phyloP scores from a whole-genome alignment of 2,329 filamentous ascomycete genomes.

The Arthrinium phaeospermum region DNA sequence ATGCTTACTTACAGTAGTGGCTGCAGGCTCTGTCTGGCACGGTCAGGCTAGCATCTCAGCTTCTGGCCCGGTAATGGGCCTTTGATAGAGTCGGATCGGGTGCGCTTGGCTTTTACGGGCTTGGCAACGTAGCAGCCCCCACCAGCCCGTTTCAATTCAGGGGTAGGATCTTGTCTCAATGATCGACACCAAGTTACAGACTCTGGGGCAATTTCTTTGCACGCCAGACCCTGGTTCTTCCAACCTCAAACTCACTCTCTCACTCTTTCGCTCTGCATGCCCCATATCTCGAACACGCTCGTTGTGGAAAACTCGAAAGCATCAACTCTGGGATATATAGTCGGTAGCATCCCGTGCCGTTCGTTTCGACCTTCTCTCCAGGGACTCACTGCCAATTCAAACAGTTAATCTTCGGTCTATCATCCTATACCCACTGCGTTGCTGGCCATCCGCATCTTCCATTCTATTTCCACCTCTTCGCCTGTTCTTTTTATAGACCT shows the following conservation, averaged over 20 bases:
- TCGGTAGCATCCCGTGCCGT: not conserved
- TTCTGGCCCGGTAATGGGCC: not conserved
- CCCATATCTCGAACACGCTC: not conserved
- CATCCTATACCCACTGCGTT: slow-evolving; percentile 13
- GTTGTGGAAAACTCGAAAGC: not conserved
- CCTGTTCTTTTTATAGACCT: not conserved
- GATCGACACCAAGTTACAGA: slow-evolving; percentile 9
- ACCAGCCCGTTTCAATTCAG: slow-evolving; percentile 11
- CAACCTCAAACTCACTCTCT: slow-evolving; percentile 8
- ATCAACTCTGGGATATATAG: slow-evolving; percentile 12
- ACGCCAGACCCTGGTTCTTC: not conserved
- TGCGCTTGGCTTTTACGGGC: not conserved
- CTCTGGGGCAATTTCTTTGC: not conserved
- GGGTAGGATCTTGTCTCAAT: slow-evolving; percentile 1
- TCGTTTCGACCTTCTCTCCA: not conserved
- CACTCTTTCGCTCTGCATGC: slow-evolving; percentile 1
- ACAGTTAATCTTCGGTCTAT: not conserved
- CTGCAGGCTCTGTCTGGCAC: not conserved
- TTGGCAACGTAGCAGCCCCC: slow-evolving; percentile 14
- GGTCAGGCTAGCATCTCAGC: not conserved
- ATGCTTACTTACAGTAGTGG: not conserved
- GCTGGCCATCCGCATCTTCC: slow-evolving; percentile 8
- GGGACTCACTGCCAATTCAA: not conserved
- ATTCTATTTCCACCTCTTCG: not conserved
- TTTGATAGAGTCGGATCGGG: not conserved